A percentile compares a stretch with the other conserved stretches of the same genome.
Evolutionary conservation across 2,329 filamentous ascomycete species (phyloP).

Genomic region (Aspergillus hortae): DNA sequence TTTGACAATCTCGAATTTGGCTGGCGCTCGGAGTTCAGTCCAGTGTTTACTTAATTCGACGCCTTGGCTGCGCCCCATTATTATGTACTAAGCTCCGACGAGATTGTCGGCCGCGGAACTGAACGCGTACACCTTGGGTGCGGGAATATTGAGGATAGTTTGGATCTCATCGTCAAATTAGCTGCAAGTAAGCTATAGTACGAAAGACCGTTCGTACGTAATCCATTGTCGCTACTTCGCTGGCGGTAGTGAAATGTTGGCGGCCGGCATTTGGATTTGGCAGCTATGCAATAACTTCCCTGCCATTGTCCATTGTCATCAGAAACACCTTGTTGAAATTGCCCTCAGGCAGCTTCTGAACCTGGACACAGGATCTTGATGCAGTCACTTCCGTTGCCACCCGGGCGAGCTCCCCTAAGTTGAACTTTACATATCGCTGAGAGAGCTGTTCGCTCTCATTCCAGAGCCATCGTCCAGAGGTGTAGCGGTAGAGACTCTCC

Average conservation of each 20-base stretch:
- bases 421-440: conserved; percentile 1
- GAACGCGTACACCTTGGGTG: conserved; percentile 1
- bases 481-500: neutral
- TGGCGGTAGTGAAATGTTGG: conserved; percentile 17
- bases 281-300: conserved; percentile 19
- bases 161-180: neutral
- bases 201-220: conserved; percentile 2
- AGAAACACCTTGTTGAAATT: conserved; percentile 2
- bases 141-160: conserved; percentile 1
- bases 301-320: conserved; percentile 15
- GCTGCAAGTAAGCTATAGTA: neutral
- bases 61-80: conserved; percentile 19
- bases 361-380: neutral
- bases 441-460: conserved; percentile 1
- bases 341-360: conserved; percentile 1
- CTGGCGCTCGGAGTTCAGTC: conserved; percentile 18
- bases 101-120: conserved; percentile 1
- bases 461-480: conserved; percentile 3
- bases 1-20: conserved; percentile 25
- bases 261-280: conserved; percentile 10
- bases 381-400: neutral
- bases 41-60: conserved; percentile 27
- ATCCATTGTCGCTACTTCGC: conserved; percentile 22
- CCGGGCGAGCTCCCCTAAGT: neutral
- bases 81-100: conserved; percentile 8